Percentiles rank a stretch among this genome's conserved stretches.
These are phyloP conservation scores for Blastomyces percursus DNA, from an alignment of 2,329 filamentous ascomycete species.

Conservation along the genomic window DNA sequence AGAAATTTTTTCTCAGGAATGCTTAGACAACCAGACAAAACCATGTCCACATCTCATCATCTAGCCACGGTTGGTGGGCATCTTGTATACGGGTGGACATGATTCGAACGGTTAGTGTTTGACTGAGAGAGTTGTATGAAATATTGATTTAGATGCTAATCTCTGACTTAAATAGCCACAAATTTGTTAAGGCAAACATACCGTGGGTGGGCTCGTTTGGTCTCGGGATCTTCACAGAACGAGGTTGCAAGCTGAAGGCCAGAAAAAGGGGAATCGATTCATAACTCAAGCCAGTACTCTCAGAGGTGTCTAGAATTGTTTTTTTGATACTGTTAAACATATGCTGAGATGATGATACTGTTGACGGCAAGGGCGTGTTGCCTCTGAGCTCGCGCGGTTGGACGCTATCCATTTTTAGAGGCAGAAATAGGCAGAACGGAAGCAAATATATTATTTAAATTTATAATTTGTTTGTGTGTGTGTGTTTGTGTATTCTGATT, in stretches of 20 bases:
- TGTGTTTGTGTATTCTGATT: neutral
- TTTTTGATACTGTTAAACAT: constrained; percentile 6
- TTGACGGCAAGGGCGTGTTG: neutral
- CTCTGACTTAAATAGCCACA: neutral
- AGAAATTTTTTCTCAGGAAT: neutral
- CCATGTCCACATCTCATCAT: neutral
- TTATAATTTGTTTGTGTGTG: no score
- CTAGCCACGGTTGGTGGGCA: neutral
- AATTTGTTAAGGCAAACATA: neutral
- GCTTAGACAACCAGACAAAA: neutral
- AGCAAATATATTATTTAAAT: neutral
- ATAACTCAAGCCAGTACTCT: constrained; percentile 6
- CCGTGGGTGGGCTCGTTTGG: constrained; percentile 5
- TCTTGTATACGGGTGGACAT: neutral
- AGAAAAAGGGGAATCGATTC: constrained; percentile 5
- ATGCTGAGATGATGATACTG: neutral
- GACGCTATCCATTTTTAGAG: neutral
- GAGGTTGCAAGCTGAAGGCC: constrained; percentile 7
- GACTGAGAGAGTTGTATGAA: neutral
- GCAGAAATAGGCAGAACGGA: neutral
- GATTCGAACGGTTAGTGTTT: neutral
- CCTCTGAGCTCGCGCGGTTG: neutral
- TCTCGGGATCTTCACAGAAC: constrained; percentile 9
- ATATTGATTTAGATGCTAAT: neutral
- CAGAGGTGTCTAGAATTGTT: constrained; percentile 3